Evolutionary conservation across 2,329 filamentous ascomycete genomes (phyloP).

Genomic region (Fonsecaea multimorphosa): DNA sequence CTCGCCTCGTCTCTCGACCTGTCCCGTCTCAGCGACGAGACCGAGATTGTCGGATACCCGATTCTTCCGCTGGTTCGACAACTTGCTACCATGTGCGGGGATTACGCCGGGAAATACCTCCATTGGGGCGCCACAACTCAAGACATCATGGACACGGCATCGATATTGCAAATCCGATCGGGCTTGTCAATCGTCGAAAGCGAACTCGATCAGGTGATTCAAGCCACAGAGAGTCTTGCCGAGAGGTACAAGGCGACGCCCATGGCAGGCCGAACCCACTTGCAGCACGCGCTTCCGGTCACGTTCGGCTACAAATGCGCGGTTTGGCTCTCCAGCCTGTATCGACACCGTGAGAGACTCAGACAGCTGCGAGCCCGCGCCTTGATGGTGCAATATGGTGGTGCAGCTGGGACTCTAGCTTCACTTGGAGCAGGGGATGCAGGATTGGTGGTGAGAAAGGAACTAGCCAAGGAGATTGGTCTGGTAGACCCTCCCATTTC

Average conservation of each 20-base stretch:
- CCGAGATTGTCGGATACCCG: conserved; percentile 41
- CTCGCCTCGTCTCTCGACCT: not conserved
- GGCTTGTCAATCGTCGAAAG: conserved; percentile 57
- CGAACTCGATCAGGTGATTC: conserved; percentile 52
- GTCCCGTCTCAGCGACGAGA: conserved; percentile 28
- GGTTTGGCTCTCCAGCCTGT: conserved; percentile 59
- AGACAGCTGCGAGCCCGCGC: conserved; percentile 54
- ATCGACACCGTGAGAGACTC: conserved; percentile 57
- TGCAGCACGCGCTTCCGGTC: conserved; percentile 63
- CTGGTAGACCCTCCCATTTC: conserved; percentile 60
- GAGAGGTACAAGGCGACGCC: conserved; percentile 58
- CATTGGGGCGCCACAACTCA: conserved; percentile 67
- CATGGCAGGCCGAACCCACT: conserved; percentile 65
- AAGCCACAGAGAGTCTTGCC: conserved; percentile 52
- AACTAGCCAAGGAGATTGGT: conserved; percentile 57
- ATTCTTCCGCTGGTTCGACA: conserved; percentile 40
- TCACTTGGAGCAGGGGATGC: conserved; percentile 57
- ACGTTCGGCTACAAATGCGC: conserved; percentile 66
- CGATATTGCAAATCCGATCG: conserved; percentile 59
- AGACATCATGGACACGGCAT: conserved; percentile 64
- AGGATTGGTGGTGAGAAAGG: conserved; percentile 57
- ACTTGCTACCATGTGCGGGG: conserved; percentile 31
- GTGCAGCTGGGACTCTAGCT: conserved; percentile 62
- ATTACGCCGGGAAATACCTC: conserved; percentile 53
- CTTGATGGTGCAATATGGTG: conserved; percentile 62